Conservation (phyloP, 805 yeast species). For the Yamadazyma phyllophila region DNA sequence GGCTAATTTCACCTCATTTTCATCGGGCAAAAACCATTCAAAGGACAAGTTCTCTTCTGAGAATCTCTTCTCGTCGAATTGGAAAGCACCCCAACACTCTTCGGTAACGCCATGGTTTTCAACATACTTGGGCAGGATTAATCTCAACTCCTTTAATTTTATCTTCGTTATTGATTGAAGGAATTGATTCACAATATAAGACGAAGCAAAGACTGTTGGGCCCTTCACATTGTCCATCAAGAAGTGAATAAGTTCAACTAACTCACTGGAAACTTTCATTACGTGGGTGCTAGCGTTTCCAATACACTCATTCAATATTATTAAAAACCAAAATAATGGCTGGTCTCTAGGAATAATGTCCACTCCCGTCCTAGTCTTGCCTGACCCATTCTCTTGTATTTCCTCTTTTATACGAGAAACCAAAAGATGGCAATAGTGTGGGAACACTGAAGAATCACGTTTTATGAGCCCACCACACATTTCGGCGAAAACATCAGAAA, state of each 20-base stretch:
- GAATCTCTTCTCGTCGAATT: conserved; percentile 53
- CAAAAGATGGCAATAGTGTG: conserved; percentile 43
- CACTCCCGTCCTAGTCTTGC: conserved; percentile 60
- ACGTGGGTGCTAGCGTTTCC: conserved; percentile 62
- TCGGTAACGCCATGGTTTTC: conserved; percentile 39
- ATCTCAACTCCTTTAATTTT: conserved; percentile 53
- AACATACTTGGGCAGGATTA: conserved; percentile 47
- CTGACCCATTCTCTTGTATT: conserved; percentile 77
- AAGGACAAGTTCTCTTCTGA: conserved; percentile 49
- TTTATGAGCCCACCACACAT: conserved; percentile 71
- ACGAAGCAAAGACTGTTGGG: conserved; percentile 58
- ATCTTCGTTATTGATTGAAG: conserved; percentile 63
- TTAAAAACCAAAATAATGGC: conserved; percentile 65
- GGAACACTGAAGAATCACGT: conserved; percentile 53
- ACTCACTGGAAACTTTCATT: conserved; percentile 41
- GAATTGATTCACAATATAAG: conserved; percentile 65
- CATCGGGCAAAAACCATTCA: conserved; percentile 73
- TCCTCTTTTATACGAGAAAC: conserved; percentile 59
- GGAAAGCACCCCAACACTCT: conserved; percentile 74
- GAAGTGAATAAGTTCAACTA: conserved; percentile 45
- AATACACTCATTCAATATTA: conserved; percentile 65
- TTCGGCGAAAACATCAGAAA: conserved; percentile 66
- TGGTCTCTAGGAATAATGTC: conserved; percentile 79
- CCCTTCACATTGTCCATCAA: conserved; percentile 55
- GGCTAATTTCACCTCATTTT: conserved; percentile 57